These are phyloP conservation scores for Taiozyma sp. DNA, from an alignment of 1,139 yeast genomes.

Conservation along the genomic window DNA sequence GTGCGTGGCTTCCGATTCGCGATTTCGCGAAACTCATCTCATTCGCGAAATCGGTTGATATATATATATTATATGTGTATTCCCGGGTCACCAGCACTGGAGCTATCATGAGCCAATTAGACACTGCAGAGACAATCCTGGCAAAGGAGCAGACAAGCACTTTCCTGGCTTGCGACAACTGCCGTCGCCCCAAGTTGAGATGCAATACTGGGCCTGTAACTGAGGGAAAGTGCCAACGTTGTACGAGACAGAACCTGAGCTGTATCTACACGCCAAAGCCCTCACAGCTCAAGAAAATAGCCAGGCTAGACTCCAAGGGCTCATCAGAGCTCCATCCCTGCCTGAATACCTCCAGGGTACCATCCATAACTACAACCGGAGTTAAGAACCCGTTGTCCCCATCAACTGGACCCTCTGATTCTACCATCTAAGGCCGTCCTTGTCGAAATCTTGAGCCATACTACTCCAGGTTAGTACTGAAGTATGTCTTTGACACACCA, in stretches of 20 bases:
- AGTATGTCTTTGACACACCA: conserved; percentile 36
- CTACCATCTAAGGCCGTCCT: conserved; percentile 7
- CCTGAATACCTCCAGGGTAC: conserved; percentile 5
- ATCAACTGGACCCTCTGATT: conserved; percentile 9
- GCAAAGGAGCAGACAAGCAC: conserved; percentile 1
- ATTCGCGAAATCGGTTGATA: neutral
- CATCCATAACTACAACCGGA: conserved; percentile 9
- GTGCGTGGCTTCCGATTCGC: neutral
- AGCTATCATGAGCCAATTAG: neutral
- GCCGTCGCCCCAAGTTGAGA: conserved; percentile 10
- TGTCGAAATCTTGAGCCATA: conserved; percentile 20
- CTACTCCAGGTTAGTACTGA: conserved; percentile 33
- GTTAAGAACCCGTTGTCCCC: conserved; percentile 7
- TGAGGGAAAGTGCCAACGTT: conserved; percentile 8
- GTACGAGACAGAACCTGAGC: conserved; percentile 4
- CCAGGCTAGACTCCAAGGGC: neutral
- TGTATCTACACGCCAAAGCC: conserved; percentile 12
- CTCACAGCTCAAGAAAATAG: conserved; percentile 10
- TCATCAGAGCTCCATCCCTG: neutral
- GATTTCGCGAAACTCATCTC: too few relatives aligned
- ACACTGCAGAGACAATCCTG: neutral
- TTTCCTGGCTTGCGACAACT: conserved; percentile 13
- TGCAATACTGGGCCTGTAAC: conserved; percentile 6
- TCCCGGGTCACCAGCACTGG: neutral
- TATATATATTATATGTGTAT: too few relatives aligned